These are phyloP conservation scores for Lepidium aucheri DNA, from an alignment of 345 rosid genomes.

Conservation along the genomic window DNA sequence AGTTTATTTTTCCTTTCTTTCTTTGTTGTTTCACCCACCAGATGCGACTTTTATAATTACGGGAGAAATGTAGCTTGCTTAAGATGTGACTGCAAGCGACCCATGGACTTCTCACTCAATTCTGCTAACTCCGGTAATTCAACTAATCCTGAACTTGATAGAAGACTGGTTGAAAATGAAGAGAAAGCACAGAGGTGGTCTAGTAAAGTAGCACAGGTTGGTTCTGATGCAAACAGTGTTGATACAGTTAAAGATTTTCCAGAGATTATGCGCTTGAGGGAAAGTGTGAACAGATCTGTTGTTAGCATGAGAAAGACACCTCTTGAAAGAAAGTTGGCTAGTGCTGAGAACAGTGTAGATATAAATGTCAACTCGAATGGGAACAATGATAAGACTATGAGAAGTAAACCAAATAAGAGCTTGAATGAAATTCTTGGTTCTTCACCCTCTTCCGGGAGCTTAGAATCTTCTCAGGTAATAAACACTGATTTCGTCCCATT, in stretches of 20 bases:
- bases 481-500: slow-evolving; percentile 50
- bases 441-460: slow-evolving; percentile 27
- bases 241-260: slow-evolving; percentile 83
- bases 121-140: slow-evolving; percentile 23
- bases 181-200: slow-evolving; percentile 78
- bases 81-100: slow-evolving; percentile 91
- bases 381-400: slow-evolving; percentile 8
- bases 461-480: slow-evolving; percentile 29
- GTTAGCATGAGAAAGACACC: slow-evolving; percentile 92
- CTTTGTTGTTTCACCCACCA: slow-evolving; percentile 21
- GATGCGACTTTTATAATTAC: slow-evolving; percentile 78
- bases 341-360: slow-evolving; percentile 28
- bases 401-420: slow-evolving; percentile 19
- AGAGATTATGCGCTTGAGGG: slow-evolving; percentile 85
- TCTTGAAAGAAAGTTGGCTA: slow-evolving; percentile 62
- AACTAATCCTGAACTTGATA: slow-evolving; percentile 37
- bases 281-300: slow-evolving; percentile 89
- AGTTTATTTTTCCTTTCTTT: slow-evolving; percentile 8
- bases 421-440: slow-evolving; percentile 45
- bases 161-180: slow-evolving; percentile 61
- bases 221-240: slow-evolving; percentile 43
- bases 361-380: slow-evolving; percentile 14
- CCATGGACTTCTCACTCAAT: slow-evolving; percentile 35
- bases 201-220: slow-evolving; percentile 59
- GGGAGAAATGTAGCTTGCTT: slow-evolving; percentile 74